Conservation (phyloP, 2,329 filamentous ascomycete genomes). For the Fusarium annulatum region DNA sequence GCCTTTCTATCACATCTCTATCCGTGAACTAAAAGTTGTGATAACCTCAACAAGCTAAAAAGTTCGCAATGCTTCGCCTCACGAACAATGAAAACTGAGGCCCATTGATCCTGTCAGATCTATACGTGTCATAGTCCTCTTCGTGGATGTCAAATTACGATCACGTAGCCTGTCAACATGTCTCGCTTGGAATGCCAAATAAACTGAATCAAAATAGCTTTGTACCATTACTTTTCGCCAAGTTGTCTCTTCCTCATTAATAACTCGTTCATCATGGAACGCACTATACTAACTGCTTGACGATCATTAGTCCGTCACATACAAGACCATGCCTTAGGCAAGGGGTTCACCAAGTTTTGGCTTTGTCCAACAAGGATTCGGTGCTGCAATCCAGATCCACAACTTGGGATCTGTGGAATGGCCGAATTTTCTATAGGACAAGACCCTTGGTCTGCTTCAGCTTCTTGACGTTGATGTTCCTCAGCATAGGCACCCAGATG, state of each 20-base stretch:
- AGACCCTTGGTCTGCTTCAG: conserved; percentile 48
- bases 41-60: neutral
- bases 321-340: neutral
- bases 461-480: conserved; percentile 48
- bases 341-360: neutral
- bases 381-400: neutral
- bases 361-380: neutral
- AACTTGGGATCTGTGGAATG: neutral
- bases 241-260: neutral
- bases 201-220: neutral
- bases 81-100: neutral
- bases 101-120: no score
- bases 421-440: conserved; percentile 37
- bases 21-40: neutral
- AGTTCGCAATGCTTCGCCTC: neutral
- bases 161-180: neutral
- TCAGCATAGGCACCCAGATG: conserved; percentile 46
- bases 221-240: neutral
- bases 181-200: neutral
- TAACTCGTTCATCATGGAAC: neutral
- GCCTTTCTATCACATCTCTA: neutral
- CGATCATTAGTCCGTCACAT: neutral
- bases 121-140: neutral
- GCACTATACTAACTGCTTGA: neutral
- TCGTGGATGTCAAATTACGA: neutral